A percentile compares a stretch with the other conserved stretches of the same genome.
phyloP scores from a whole-genome alignment of 345 rosid genomes.

The Lumnitzera racemosa region DNA sequence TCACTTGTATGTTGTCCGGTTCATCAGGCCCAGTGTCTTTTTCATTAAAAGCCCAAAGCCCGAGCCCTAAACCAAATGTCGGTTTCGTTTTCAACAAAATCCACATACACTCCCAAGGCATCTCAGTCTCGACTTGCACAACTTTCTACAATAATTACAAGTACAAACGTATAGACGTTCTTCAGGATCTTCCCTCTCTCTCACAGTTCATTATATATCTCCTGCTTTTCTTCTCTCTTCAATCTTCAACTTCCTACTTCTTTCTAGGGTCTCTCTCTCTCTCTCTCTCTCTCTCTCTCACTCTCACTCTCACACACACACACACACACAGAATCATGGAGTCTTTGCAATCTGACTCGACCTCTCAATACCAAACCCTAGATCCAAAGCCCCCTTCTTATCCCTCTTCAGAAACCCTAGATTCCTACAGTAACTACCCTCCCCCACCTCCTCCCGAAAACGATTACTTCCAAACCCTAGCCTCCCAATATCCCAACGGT shows the following conservation, averaged over 20 bases:
- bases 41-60: too few relatives aligned
- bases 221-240: neutral
- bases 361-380: constrained; percentile 8
- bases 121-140: too few relatives aligned
- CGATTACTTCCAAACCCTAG: constrained; percentile 7
- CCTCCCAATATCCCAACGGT: constrained; percentile 8
- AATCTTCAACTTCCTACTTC: neutral
- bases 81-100: too few relatives aligned
- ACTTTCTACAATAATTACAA: too few relatives aligned
- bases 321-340: constrained; percentile 19
- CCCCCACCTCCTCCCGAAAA: constrained; percentile 8
- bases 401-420: constrained; percentile 5
- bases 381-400: constrained; percentile 15
- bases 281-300: neutral
- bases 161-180: too few relatives aligned
- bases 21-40: too few relatives aligned
- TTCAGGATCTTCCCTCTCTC: too few relatives aligned
- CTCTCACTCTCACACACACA: too few relatives aligned
- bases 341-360: constrained; percentile 16
- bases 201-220: neutral
- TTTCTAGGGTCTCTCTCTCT: constrained; percentile 2
- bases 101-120: too few relatives aligned
- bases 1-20: too few relatives aligned
- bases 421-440: constrained; percentile 10
- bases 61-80: too few relatives aligned